These are phyloP conservation scores for Heliamphora exappendiculata DNA, from an alignment of 148 eudicot genomes.

Conservation along the genomic window DNA sequence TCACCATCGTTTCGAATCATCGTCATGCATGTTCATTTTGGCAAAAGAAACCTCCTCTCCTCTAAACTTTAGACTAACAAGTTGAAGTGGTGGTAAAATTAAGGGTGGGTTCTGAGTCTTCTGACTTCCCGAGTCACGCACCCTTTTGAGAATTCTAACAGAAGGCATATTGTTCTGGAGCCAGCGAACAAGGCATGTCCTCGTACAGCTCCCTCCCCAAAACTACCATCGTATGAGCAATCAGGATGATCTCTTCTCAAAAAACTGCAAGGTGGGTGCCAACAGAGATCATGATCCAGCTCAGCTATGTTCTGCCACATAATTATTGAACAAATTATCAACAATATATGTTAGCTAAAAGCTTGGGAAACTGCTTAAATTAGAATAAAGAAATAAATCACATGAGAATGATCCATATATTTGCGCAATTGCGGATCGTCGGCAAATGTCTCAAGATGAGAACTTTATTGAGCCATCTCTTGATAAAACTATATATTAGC, in stretches of 20 bases:
- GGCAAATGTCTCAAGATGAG: no score
- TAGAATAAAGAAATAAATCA: background rate
- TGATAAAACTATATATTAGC: no score
- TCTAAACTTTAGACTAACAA: no score
- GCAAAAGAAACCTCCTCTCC: background rate
- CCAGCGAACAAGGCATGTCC: background rate
- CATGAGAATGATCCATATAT: background rate
- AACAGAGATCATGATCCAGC: background rate
- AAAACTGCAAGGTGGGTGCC: conserved; percentile 1
- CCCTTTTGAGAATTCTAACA: background rate
- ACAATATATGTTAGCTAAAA: background rate
- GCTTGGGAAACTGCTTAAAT: background rate
- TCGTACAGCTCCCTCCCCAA: background rate
- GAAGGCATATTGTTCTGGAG: background rate
- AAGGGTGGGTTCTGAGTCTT: no score
- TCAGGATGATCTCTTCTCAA: background rate
- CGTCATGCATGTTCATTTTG: background rate
- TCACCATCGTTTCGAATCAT: background rate
- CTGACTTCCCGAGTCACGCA: background rate
- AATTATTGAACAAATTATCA: background rate
- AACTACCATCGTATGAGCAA: background rate
- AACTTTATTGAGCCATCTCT: background rate
- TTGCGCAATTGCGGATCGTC: no score
- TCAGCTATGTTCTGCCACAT: background rate
- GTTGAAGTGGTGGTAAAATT: background rate